Base-by-base conservation (phyloP, 805 yeast genomes). In the Metschnikowia sp. region DNA sequence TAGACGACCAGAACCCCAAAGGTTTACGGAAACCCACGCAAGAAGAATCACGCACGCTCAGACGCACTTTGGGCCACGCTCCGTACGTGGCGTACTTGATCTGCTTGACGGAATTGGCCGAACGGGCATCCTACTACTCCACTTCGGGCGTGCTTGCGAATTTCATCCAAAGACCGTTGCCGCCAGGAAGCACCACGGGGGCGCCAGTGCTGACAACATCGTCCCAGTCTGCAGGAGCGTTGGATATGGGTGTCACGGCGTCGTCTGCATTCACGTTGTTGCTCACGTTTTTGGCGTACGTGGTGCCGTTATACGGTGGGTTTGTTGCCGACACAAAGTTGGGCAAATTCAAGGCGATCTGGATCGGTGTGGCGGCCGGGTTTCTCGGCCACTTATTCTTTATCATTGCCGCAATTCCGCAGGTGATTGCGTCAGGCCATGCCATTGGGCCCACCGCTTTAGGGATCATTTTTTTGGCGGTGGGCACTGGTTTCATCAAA, bases 111-210 rank as follows among this genome's bases (percentile, higher is more conserved):
- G 83, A 78, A 55, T 74, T 78, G 54, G 79, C 81, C 15, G 82
- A 78, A 61, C 70, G 82, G 64, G 82, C 78, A 45, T 76, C 81
- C 6, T 78, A 77, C 56, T 78, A 75, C 53, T 78, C 81, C 22
- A 68, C 69, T 9, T 56, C 65, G 35, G 75, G 74, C 54, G 59
- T 74, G 39, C 66, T 77, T 45, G 61, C 76, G 30, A 78, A 78
- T 57, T 77, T 77, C 53, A 70, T 77, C 47, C 77, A 74, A 63
- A 69, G 79, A 63, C 77, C 79, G n/a, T 61, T 77, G 40, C 82
- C 82, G 11, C 60, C 58, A 33, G 76, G 76, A 39, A 74, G 78
- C 13, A 72, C 73, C 26, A 75, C 79, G 39, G 76, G 77, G 49
- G 73, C 76, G 18, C 62, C 65, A 6, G 43, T 55, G n/a, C 53